Evolutionary conservation across 495 filamentous ascomycete species (phyloP), one percentile per base, ranked within the genome.

Genomic region (Podospora conica): DNA sequence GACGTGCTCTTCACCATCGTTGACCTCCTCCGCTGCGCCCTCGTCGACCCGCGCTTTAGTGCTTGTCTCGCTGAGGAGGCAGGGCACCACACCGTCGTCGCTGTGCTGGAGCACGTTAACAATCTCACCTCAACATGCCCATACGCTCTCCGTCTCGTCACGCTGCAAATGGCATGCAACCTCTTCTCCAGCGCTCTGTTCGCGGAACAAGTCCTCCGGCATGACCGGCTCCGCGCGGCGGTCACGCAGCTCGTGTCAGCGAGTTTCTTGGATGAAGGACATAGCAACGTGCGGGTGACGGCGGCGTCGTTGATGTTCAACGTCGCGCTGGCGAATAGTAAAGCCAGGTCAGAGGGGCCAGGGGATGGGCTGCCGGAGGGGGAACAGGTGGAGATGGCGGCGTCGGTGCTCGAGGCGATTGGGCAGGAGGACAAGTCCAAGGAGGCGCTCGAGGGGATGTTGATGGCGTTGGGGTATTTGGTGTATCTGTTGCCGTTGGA

Each of bases 221-320:
- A 77, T 28, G 69, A 70, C 8, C 72, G 69, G 1, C 75, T 86
- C 8, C 76, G 79, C 9, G 66, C 64, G 4, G 65, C 76, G 0
- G 70, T 84, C 61, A 79, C 79, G 0, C 68, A 77, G 58, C 75
- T 87, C 9, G 74, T 85, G 15, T 83, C 85, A 6, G 78, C 79
- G 9, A 82, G 81, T 64, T 78, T 89, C 57, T 79, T 87, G 6
- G 85, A 87, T 59, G 80, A 78, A 28, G 74, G 72, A 23, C 85
- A 87, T 65, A 73, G 70, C 61, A 82, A 78, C 57, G 72, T 83
- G 11, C 88, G 93, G 29, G 90, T 92, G 15, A 89, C 91, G 7
- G 91, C 93, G 0, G 84, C 92, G 18, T 89, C 89, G 1, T 77
- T 97, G n/a, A 84, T 90, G 1, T 93, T 93, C 76, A 96, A 97